Percentiles rank a stretch among this genome's conserved stretches.
phyloP scores from a whole-genome alignment of 192 early-diverging fungal species.

The Pilobolus umbonatus region DNA sequence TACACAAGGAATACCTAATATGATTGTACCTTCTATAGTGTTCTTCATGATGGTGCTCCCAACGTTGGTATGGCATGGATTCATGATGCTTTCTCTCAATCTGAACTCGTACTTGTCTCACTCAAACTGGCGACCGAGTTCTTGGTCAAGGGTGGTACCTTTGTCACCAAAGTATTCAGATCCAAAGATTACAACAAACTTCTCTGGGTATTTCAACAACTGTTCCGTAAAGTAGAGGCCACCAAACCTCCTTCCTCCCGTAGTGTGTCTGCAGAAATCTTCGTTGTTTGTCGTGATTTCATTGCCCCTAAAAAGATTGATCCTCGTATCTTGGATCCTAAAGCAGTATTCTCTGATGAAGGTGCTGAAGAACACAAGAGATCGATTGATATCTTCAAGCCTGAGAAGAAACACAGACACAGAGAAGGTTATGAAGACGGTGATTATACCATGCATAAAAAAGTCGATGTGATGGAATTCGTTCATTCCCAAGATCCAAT shows the following conservation, averaged over 20 bases:
- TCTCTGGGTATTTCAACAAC: constrained; percentile 97
- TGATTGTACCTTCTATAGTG: constrained; percentile 34
- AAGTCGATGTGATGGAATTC: constrained; percentile 73
- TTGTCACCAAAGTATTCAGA: constrained; percentile 98
- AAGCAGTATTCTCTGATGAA: constrained; percentile 91
- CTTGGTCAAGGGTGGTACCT: constrained; percentile 83
- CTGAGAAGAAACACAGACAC: constrained; percentile 87
- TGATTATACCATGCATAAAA: constrained; percentile 84
- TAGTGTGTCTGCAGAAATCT: constrained; percentile 99
- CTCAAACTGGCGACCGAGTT: constrained; percentile 94
- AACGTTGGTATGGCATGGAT: constrained; percentile 96
- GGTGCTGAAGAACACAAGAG: constrained; percentile 51
- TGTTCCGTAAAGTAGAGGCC: constrained; percentile 95
- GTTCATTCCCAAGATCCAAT: constrained; percentile 76
- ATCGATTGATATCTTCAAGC: constrained; percentile 79
- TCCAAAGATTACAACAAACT: constrained; percentile 99
- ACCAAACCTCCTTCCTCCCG: constrained; percentile 97
- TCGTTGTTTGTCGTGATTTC: constrained; percentile 93
- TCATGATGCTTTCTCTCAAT: constrained; percentile 95
- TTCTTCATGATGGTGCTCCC: constrained; percentile 98
- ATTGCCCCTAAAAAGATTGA: constrained; percentile 94
- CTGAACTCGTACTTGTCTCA: constrained; percentile 87
- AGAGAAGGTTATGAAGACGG: constrained; percentile 97
- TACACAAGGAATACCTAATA: not conserved
- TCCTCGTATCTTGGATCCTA: constrained; percentile 86